A percentile compares a stretch with the other conserved stretches of the same genome.
phyloP scores from a whole-genome alignment of 768 basidiomycete species.

The Xerocomellus amylosporus region DNA sequence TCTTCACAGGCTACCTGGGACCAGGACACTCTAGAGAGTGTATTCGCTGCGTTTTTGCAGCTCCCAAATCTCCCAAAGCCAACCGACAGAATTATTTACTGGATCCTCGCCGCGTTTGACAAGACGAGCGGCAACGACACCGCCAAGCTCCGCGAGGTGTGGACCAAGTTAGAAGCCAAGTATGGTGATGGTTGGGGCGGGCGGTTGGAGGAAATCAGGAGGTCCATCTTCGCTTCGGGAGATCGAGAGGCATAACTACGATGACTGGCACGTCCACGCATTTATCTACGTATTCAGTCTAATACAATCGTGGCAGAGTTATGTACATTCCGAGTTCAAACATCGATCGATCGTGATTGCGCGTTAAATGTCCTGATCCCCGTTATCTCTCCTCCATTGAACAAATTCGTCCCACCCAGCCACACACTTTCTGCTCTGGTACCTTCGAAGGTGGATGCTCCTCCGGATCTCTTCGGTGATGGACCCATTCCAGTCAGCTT shows the following conservation, averaged over 20 bases:
- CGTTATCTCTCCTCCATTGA: slow-evolving; percentile 62
- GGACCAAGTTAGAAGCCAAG: slow-evolving; percentile 52
- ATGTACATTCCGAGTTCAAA: background rate
- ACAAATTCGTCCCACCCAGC: slow-evolving; percentile 77
- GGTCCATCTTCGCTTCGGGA: slow-evolving; percentile 32
- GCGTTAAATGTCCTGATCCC: slow-evolving; percentile 34
- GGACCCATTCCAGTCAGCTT: slow-evolving; percentile 84
- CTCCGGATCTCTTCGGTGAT: slow-evolving; percentile 82
- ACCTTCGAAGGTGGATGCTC: slow-evolving; percentile 72
- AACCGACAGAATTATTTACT: slow-evolving; percentile 52
- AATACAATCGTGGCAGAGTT: slow-evolving; percentile 10
- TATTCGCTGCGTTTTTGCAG: slow-evolving; percentile 64
- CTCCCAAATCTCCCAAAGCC: slow-evolving; percentile 46
- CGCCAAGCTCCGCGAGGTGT: slow-evolving; percentile 51
- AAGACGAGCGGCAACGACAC: slow-evolving; percentile 55
- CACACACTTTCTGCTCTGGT: slow-evolving; percentile 70
- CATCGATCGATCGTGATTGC: background rate
- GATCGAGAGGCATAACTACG: slow-evolving; percentile 1
- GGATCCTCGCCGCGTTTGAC: slow-evolving; percentile 65
- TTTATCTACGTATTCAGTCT: slow-evolving; percentile 1
- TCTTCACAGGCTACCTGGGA: slow-evolving; percentile 45
- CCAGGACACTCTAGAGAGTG: slow-evolving; percentile 47
- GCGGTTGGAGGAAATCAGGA: slow-evolving; percentile 43
- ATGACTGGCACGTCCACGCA: background rate
- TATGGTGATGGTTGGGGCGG: slow-evolving; percentile 50